These are phyloP conservation scores for Uromyces viciae-fabae DNA, from an alignment of 1,284 basidiomycete species.

Conservation along the genomic window DNA sequence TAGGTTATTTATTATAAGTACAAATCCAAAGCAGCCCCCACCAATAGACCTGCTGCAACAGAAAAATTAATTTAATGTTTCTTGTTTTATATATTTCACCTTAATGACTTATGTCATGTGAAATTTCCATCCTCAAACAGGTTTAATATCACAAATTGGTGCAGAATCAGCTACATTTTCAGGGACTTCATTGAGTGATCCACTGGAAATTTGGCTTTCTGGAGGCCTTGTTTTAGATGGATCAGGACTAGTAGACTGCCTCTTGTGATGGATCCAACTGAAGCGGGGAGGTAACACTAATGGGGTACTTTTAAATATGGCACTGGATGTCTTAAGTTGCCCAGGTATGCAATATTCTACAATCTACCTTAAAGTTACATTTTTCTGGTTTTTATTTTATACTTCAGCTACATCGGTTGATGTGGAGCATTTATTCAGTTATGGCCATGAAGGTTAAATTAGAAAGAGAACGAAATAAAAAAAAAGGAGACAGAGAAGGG, in stretches of 20 bases:
- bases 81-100: too few relatives aligned
- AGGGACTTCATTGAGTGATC: too few relatives aligned
- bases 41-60: too few relatives aligned
- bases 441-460: neutral
- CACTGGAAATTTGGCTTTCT: neutral
- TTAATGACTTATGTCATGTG: too few relatives aligned
- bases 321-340: conserved; percentile 10
- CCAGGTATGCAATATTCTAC: neutral
- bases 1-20: too few relatives aligned
- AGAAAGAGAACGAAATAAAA: too few relatives aligned
- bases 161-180: too few relatives aligned
- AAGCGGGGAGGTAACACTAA: conserved; percentile 5
- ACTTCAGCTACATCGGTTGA: neutral
- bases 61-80: too few relatives aligned
- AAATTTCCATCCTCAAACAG: too few relatives aligned
- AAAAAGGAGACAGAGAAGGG: too few relatives aligned
- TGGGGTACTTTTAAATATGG: conserved; percentile 5
- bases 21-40: too few relatives aligned
- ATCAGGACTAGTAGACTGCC: neutral
- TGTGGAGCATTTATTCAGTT: neutral
- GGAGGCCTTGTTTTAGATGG: neutral
- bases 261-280: neutral
- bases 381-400: neutral
- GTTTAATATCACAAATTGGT: too few relatives aligned
- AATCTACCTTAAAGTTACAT: neutral